phyloP scores from a whole-genome alignment of 768 basidiomycete species.

The Hebeloma cylindrosporum region DNA sequence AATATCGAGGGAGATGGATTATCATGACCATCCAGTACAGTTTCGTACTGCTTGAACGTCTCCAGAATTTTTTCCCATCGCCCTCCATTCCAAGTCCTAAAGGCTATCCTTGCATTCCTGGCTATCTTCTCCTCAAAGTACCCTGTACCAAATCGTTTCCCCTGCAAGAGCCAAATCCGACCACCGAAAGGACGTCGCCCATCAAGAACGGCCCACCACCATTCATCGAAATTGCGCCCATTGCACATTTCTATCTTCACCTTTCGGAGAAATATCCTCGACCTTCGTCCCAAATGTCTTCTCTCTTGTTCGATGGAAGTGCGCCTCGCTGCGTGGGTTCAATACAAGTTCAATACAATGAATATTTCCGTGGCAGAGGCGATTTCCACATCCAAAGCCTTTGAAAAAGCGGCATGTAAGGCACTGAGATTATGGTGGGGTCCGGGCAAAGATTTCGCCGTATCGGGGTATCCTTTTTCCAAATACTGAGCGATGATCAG shows the following conservation, averaged over 20 bases:
- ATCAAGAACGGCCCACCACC: slow-evolving; percentile 35
- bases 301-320: slow-evolving; percentile 39
- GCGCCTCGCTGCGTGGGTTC: slow-evolving; percentile 23
- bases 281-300: slow-evolving; percentile 32
- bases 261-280: slow-evolving; percentile 35
- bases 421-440: slow-evolving; percentile 30
- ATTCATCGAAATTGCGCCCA: slow-evolving; percentile 39
- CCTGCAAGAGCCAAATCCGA: slow-evolving; percentile 41
- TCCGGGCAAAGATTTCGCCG: slow-evolving; percentile 40
- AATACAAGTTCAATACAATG: slow-evolving; percentile 21
- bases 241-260: slow-evolving; percentile 29
- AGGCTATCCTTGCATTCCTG: slow-evolving; percentile 42
- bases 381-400: slow-evolving; percentile 19
- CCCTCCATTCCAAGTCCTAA: slow-evolving; percentile 39
- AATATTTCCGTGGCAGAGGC: slow-evolving; percentile 19
- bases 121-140: slow-evolving; percentile 36
- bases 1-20: too few species aligned
- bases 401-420: slow-evolving; percentile 39
- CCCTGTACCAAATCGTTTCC: slow-evolving; percentile 31
- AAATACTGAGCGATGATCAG: slow-evolving; percentile 49
- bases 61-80: slow-evolving; percentile 36
- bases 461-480: slow-evolving; percentile 47
- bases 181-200: slow-evolving; percentile 37
- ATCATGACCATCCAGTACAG: slow-evolving; percentile 13
- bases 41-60: slow-evolving; percentile 31